Evolutionary conservation across 139 green algal species (phyloP).

Genomic region (Eudorina sp.): DNA sequence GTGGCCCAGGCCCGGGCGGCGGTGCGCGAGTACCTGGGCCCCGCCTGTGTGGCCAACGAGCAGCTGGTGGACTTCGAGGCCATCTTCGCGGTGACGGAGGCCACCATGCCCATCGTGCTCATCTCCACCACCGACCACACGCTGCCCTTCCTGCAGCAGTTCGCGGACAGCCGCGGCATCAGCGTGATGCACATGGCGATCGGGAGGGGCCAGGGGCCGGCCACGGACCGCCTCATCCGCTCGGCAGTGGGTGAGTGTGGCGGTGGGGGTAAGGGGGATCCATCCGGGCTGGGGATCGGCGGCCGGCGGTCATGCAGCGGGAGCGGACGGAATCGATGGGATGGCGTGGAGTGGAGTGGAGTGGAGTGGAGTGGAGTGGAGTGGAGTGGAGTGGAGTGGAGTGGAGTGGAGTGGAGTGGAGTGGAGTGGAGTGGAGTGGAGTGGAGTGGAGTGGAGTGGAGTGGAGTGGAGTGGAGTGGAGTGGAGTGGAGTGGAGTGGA

Average conservation of each 20-base stretch:
- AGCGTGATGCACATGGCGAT: conserved; percentile 60
- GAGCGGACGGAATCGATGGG: too few species aligned
- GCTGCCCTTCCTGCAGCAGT: conserved; percentile 61
- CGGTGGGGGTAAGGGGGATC: not conserved
- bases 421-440: too few species aligned
- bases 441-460: too few species aligned
- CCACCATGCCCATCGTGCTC: conserved; percentile 56
- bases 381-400: too few species aligned
- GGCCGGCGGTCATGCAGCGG: too few species aligned
- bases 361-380: too few species aligned
- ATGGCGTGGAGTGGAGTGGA: too few species aligned
- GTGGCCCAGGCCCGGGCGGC: conserved; percentile 42
- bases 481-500: too few species aligned
- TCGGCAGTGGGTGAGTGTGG: conserved; percentile 24
- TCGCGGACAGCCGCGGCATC: conserved; percentile 51
- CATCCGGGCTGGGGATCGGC: not conserved
- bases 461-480: too few species aligned
- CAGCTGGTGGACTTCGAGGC: conserved; percentile 57
- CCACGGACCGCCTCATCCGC: conserved; percentile 56
- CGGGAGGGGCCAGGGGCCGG: conserved; percentile 54
- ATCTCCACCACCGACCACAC: conserved; percentile 53
- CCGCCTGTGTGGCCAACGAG: conserved; percentile 46
- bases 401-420: too few species aligned
- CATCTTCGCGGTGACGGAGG: conserved; percentile 39
- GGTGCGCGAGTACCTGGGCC: conserved; percentile 46